Evolutionary conservation across 345 rosid species (phyloP).

Genomic region (Psidium guajava): DNA sequence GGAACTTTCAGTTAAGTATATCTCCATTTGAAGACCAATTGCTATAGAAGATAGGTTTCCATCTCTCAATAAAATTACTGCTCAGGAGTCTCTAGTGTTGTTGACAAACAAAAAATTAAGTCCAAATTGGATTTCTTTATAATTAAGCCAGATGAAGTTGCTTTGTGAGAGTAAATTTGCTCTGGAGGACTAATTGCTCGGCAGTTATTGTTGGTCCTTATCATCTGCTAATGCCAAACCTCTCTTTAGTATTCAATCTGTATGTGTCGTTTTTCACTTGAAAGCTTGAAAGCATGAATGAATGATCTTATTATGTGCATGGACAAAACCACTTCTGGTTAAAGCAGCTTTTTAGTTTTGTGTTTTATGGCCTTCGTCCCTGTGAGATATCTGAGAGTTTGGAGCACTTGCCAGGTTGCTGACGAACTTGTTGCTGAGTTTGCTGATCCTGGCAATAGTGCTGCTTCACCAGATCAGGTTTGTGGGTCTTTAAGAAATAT

Average conservation of each 20-base stretch:
- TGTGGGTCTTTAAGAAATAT: not conserved
- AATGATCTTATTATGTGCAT: not conserved
- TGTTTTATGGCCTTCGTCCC: not conserved
- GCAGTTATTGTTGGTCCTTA: not conserved
- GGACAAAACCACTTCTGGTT: not conserved
- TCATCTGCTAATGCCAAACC: not conserved
- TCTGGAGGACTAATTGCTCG: not conserved
- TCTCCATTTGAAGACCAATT: not conserved
- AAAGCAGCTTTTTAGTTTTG: not conserved
- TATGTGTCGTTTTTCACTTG: not conserved
- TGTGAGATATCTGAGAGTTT: slow-evolving; percentile 18
- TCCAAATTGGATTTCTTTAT: not conserved
- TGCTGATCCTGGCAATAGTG: slow-evolving; percentile 66
- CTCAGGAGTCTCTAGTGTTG: not conserved
- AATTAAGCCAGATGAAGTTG: not conserved
- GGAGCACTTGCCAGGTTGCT: slow-evolving; percentile 66
- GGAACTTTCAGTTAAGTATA: not conserved
- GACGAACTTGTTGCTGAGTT: slow-evolving; percentile 99
- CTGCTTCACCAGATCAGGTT: slow-evolving; percentile 90
- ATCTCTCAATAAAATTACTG: not conserved
- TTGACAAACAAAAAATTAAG: not conserved
- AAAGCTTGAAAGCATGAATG: not conserved
- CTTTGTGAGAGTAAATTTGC: not conserved
- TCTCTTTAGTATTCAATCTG: not conserved
- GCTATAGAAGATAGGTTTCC: not conserved